Percentiles rank a stretch among this genome's conserved stretches.
Evolutionary conservation across 2,329 filamentous ascomycete species (phyloP).

Genomic region (Elsinoe batatas): DNA sequence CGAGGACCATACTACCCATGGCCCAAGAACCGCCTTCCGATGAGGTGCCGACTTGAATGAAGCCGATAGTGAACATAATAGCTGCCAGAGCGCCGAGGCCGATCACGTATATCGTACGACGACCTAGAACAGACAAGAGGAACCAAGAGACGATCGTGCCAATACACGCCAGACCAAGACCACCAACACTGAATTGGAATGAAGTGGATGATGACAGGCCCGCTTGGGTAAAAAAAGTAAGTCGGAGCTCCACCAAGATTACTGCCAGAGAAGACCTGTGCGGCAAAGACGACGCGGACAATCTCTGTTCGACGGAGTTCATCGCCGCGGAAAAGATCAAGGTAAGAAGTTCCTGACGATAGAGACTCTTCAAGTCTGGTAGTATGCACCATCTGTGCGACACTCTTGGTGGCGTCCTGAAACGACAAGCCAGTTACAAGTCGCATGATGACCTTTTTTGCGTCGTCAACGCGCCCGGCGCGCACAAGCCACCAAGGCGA

Average conservation of each 20-base stretch:
- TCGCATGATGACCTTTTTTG: slow-evolving; percentile 26
- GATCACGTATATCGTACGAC: slow-evolving; percentile 31
- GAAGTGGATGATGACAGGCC: slow-evolving; percentile 31
- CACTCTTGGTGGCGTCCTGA: neutral
- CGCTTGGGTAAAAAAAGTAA: slow-evolving; percentile 41
- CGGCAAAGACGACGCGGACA: slow-evolving; percentile 34
- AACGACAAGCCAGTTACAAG: neutral
- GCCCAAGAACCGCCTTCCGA: slow-evolving; percentile 29
- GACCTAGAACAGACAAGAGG: slow-evolving; percentile 30
- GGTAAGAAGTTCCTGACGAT: slow-evolving; percentile 29
- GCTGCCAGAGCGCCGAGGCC: slow-evolving; percentile 28
- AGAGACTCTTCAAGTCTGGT: slow-evolving; percentile 30
- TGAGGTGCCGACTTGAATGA: slow-evolving; percentile 30
- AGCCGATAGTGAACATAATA: slow-evolving; percentile 31
- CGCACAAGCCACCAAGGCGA: slow-evolving; percentile 30
- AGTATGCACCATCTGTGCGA: slow-evolving; percentile 33
- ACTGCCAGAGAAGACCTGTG: slow-evolving; percentile 35
- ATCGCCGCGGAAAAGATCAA: slow-evolving; percentile 34
- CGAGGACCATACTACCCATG: slow-evolving; percentile 31
- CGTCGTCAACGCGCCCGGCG: slow-evolving; percentile 27
- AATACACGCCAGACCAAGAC: slow-evolving; percentile 34
- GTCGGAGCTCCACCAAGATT: slow-evolving; percentile 36
- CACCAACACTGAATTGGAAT: slow-evolving; percentile 33
- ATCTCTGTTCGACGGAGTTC: slow-evolving; percentile 37
- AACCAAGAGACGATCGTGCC: slow-evolving; percentile 35